phyloP scores from a whole-genome alignment of 768 basidiomycete genomes.

The Pleurotus pulmonarius region DNA sequence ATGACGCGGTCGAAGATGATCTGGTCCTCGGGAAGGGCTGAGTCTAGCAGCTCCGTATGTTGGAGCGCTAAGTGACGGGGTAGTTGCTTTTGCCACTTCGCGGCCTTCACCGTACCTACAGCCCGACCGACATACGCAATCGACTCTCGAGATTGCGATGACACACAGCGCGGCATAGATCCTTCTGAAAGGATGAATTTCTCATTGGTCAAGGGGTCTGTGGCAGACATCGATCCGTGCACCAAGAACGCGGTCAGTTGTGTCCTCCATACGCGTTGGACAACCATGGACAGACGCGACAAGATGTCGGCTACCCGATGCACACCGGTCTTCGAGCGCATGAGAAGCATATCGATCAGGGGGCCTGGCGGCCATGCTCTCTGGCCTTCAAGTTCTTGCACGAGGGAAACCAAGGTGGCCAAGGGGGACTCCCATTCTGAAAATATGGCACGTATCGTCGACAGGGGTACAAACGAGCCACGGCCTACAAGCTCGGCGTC shows the following conservation, averaged over 20 bases:
- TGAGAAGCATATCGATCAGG: slow-evolving; percentile 74
- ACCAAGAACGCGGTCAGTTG: slow-evolving; percentile 82
- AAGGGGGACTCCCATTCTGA: slow-evolving; percentile 88
- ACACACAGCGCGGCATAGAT: slow-evolving; percentile 73
- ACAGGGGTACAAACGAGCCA: slow-evolving; percentile 82
- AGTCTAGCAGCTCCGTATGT: slow-evolving; percentile 62
- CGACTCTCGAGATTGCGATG: slow-evolving; percentile 68
- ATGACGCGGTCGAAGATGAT: slow-evolving; percentile 76
- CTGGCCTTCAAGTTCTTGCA: slow-evolving; percentile 56
- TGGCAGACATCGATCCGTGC: slow-evolving; percentile 65
- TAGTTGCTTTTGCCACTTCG: slow-evolving; percentile 75
- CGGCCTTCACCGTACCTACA: slow-evolving; percentile 76
- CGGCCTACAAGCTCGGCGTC: slow-evolving; percentile 77
- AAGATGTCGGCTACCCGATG: slow-evolving; percentile 72
- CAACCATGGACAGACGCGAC: slow-evolving; percentile 64
- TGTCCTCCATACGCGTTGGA: slow-evolving; percentile 79
- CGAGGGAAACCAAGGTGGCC: slow-evolving; percentile 60
- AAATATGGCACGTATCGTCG: slow-evolving; percentile 79
- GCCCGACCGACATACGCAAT: slow-evolving; percentile 87
- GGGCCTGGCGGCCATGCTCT: slow-evolving; percentile 69
- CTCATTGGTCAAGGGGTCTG: slow-evolving; percentile 66
- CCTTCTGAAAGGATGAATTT: slow-evolving; percentile 57
- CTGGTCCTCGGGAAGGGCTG: slow-evolving; percentile 70
- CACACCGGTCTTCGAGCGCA: slow-evolving; percentile 74
- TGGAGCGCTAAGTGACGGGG: slow-evolving; percentile 63